A percentile compares a stretch with the other conserved stretches of the same genome.
Evolutionary conservation across 2,329 filamentous ascomycete genomes (phyloP).

Genomic region (Xylariales sp.): DNA sequence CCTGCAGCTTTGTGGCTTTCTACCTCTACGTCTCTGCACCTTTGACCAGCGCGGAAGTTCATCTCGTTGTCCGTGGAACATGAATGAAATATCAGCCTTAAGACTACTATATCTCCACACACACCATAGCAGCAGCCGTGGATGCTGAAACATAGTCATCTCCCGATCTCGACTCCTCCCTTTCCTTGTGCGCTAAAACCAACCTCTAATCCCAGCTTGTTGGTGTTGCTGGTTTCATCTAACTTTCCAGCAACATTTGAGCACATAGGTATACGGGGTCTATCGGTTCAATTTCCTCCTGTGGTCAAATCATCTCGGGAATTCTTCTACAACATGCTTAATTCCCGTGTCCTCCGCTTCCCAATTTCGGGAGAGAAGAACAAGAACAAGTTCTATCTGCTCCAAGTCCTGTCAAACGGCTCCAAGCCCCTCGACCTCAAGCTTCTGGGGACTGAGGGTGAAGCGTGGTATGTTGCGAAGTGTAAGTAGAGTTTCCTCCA

Average conservation of each 20-base stretch:
- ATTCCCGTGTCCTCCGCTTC: slow-evolving; percentile 48
- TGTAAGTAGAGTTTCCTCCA: slow-evolving; percentile 39
- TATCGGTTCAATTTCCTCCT: background rate
- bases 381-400: slow-evolving; percentile 50
- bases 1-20: background rate
- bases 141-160: slow-evolving; percentile 5
- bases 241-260: background rate
- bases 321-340: no score
- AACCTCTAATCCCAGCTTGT: no score
- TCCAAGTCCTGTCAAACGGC: slow-evolving; percentile 51
- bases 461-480: slow-evolving; percentile 52
- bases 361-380: slow-evolving; percentile 48
- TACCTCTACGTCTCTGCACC: background rate
- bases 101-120: slow-evolving; percentile 1
- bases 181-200: no score
- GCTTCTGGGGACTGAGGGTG: slow-evolving; percentile 64
- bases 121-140: background rate
- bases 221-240: no score
- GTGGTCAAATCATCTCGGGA: background rate
- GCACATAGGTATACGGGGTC: no score
- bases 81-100: background rate
- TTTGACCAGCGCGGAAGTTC: background rate
- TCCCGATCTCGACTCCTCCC: no score
- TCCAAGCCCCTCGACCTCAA: slow-evolving; percentile 57
- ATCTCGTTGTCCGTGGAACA: background rate